These are phyloP conservation scores for Lipomyces sp. DNA, from an alignment of 805 yeast genomes.

Conservation along the genomic window DNA sequence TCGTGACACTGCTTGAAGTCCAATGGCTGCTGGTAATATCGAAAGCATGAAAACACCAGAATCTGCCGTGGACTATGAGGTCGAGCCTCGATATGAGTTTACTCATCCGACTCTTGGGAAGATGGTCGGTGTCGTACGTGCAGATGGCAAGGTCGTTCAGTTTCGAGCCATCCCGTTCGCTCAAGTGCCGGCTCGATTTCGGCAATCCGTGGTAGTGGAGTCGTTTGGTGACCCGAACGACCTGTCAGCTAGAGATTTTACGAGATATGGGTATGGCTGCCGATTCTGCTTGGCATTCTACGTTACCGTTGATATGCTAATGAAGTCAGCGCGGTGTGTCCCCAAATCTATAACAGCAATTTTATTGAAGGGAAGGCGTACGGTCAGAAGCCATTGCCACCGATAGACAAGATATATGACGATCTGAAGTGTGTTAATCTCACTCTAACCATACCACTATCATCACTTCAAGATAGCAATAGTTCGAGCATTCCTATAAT, in stretches of 20 bases:
- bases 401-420: constrained; percentile 6
- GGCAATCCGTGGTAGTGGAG: constrained; percentile 11
- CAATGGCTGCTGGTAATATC: no score
- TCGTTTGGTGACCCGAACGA: neutral
- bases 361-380: constrained; percentile 15
- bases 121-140: constrained; percentile 8
- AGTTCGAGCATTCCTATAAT: constrained; percentile 5
- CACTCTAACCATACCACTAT: constrained; percentile 10
- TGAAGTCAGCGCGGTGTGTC: constrained; percentile 4
- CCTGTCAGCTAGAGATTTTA: no score
- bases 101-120: constrained; percentile 13
- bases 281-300: no score
- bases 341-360: constrained; percentile 10
- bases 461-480: neutral
- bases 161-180: constrained; percentile 17
- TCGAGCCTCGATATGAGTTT: constrained; percentile 45
- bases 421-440: constrained; percentile 18
- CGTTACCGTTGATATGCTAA: no score
- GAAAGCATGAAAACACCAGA: no score
- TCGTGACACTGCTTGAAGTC: no score
- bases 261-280: constrained; percentile 6
- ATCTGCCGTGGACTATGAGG: constrained; percentile 40
- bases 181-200: constrained; percentile 8
- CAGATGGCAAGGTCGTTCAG: constrained; percentile 9
- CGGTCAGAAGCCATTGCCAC: constrained; percentile 13